Base-by-base conservation (phyloP, 106 monocot species). In the Allium fistulosum region DNA sequence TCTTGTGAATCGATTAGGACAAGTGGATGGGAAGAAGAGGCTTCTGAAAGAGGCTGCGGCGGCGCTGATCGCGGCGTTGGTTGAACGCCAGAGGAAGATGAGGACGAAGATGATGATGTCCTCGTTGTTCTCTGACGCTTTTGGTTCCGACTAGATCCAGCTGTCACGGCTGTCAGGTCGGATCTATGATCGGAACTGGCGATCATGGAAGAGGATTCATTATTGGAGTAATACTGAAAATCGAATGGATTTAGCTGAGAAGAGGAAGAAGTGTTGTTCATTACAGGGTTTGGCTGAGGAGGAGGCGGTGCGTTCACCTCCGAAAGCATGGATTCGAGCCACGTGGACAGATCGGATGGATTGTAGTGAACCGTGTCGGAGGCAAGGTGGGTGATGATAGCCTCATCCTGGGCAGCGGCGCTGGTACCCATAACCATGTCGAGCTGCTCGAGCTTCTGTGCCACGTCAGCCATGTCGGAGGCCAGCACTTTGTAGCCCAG, bases 371-470 rank as follows among this genome's bases (percentile, higher is more conserved):
- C 78, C 63, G 90, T 68, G 48, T 88, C 81, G 59, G 86, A 51
- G 28, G 93, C 78, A 59, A 82, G 82, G 49, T 82, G 84, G 51
- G 80, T 67, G 51, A 89, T 12, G 46, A 89, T 15, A 1, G 71
- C 72, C 18, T 85, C 83, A 48, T 93, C 88, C 16, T 57, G 72
- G 9, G 59, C 53, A 7, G 59, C 48, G 28, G 64, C 59, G 69
- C 48, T 62, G 50, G 77, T 66, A 8, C 70, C 88, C 88, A 92
- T 92, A 57, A 81, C 92, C 91, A 80, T 84, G 80, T 97, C 96
- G 48, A 97, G 92, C 78, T 92, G 96, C 84, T 92, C 89, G 48
- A 97, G 85, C 75, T 97, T 97, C 78, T 87, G 92, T 12, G 96
- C 96, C 11, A 97, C 86, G 58, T 92, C 96, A 5, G 88, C 96